A percentile compares a stretch with the other conserved stretches of the same genome.
Conservation (phyloP, 805 yeast genomes). For the Candida fluviatilis region DNA sequence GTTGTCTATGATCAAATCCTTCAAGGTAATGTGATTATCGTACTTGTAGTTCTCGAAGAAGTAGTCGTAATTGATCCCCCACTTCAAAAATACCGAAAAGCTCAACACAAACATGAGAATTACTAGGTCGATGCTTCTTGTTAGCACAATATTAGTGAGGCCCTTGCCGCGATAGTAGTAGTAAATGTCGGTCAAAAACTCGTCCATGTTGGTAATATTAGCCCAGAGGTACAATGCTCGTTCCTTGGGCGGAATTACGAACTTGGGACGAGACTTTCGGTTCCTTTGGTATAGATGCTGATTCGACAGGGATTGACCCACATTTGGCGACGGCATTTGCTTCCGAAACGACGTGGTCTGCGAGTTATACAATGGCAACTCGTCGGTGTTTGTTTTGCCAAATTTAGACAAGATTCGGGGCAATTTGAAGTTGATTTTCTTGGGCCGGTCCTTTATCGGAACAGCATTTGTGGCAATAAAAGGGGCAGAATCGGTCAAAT, state of each 20-base stretch:
- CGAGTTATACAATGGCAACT: slow-evolving; percentile 15
- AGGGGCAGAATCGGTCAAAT: background rate
- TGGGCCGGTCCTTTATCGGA: background rate
- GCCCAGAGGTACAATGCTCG: slow-evolving; percentile 96
- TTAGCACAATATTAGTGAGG: slow-evolving; percentile 66
- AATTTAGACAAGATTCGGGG: slow-evolving; percentile 5
- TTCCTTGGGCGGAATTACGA: slow-evolving; percentile 48
- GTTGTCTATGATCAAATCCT: slow-evolving; percentile 29
- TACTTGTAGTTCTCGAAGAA: slow-evolving; percentile 25
- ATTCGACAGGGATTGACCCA: background rate
- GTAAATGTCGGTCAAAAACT: slow-evolving; percentile 78
- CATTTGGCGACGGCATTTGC: slow-evolving; percentile 5
- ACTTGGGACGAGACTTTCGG: slow-evolving; percentile 8
- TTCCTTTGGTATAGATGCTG: slow-evolving; percentile 8
- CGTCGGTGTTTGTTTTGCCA: slow-evolving; percentile 2
- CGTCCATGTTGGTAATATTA: slow-evolving; percentile 86
- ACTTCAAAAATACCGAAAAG: slow-evolving; percentile 72
- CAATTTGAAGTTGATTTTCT: slow-evolving; percentile 4
- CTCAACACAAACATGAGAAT: slow-evolving; percentile 77
- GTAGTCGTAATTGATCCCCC: slow-evolving; percentile 66
- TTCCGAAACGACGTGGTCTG: slow-evolving; percentile 11
- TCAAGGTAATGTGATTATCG: slow-evolving; percentile 22
- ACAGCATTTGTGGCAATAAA: background rate
- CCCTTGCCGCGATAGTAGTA: slow-evolving; percentile 85
- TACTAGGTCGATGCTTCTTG: slow-evolving; percentile 60